Evolutionary conservation across 768 basidiomycete genomes (phyloP).

Genomic region (Paxillus involutus): DNA sequence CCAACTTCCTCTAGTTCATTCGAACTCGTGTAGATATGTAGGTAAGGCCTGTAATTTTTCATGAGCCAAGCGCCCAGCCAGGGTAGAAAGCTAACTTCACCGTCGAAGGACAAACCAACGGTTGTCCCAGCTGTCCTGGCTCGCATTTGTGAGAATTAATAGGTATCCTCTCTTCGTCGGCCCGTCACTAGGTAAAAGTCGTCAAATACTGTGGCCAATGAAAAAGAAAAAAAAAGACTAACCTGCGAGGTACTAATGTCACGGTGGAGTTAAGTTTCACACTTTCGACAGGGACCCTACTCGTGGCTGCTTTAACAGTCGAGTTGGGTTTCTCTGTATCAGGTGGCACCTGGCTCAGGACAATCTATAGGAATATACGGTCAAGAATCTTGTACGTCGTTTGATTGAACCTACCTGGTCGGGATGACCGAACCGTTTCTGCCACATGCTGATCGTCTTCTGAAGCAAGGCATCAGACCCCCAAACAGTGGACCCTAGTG

Average conservation of each 20-base stretch:
- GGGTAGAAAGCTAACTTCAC: conserved; percentile 37
- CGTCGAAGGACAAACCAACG: conserved; percentile 87
- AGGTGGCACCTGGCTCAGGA: conserved; percentile 68
- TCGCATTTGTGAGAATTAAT: conserved; percentile 77
- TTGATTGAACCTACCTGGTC: conserved; percentile 57
- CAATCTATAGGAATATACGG: conserved; percentile 53
- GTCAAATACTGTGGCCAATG: background rate
- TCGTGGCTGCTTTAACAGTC: conserved; percentile 23
- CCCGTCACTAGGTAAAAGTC: conserved; percentile 54
- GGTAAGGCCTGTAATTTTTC: conserved; percentile 68
- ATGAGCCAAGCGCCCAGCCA: background rate
- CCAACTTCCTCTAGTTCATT: conserved; percentile 83
- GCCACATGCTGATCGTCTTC: conserved; percentile 79
- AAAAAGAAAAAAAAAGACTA: conserved; percentile 19
- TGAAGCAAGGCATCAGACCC: conserved; percentile 62
- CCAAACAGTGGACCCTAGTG: conserved; percentile 58
- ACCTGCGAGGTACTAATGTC: conserved; percentile 75
- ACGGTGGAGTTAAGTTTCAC: conserved; percentile 73
- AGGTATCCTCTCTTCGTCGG: conserved; percentile 86
- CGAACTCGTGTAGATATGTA: conserved; percentile 83
- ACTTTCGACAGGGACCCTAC: conserved; percentile 44
- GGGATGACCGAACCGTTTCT: conserved; percentile 73
- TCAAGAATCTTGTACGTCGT: background rate
- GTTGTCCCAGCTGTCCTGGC: conserved; percentile 76
- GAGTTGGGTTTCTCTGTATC: conserved; percentile 44